Conservation (phyloP, 2,329 filamentous ascomycete genomes). For the Orbilia oligospora region DNA sequence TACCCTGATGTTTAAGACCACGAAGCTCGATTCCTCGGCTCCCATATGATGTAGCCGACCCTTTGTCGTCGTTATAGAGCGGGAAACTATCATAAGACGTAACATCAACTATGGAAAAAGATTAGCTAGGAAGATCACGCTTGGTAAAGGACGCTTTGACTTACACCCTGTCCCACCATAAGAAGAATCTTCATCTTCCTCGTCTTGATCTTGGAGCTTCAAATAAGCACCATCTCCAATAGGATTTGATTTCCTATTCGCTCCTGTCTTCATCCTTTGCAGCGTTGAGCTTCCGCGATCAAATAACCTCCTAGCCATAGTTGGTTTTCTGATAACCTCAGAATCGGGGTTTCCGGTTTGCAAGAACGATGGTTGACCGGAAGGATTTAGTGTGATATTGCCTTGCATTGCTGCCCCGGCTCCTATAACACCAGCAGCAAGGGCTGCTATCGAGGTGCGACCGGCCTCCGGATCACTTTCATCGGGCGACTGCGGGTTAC, state of each 20-base stretch:
- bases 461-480: constrained; percentile 47
- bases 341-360: constrained; percentile 1
- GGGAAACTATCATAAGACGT: constrained; percentile 58
- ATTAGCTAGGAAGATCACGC: background rate
- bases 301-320: constrained; percentile 56
- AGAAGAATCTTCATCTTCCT: constrained; percentile 29
- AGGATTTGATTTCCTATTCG: constrained; percentile 25
- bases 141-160: background rate
- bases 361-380: constrained; percentile 26
- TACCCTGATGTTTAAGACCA: constrained; percentile 52
- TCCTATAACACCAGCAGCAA: constrained; percentile 52
- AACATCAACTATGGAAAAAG: constrained; percentile 41
- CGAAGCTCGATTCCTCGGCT: constrained; percentile 54
- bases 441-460: constrained; percentile 50
- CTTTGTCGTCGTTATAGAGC: constrained; percentile 52
- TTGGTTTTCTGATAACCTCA: constrained; percentile 56
- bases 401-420: constrained; percentile 49
- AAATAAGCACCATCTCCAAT: constrained; percentile 29
- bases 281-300: constrained; percentile 58
- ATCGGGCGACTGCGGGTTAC: constrained; percentile 42
- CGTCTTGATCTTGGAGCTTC: constrained; percentile 42
- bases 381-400: constrained; percentile 40
- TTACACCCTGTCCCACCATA: constrained; percentile 43
- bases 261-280: constrained; percentile 53
- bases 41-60: constrained; percentile 45